Conservation (phyloP, 78 protist species). For the Dictyostelium purpureum region DNA sequence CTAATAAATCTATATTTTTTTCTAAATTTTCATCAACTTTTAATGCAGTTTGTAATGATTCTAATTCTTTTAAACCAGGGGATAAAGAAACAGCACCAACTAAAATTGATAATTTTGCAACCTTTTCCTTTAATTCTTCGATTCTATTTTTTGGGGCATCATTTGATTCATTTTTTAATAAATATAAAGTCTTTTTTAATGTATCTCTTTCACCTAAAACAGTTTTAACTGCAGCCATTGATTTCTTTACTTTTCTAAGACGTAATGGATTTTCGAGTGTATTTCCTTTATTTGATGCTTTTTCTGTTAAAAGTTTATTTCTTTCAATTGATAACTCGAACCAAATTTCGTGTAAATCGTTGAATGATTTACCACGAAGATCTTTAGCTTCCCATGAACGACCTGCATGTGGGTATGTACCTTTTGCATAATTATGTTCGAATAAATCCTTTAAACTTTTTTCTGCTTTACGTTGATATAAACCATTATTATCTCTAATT, state of each 20-base stretch:
- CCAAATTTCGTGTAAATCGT: conserved; percentile 88
- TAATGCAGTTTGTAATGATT: conserved; percentile 16
- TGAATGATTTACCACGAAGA: conserved; percentile 81
- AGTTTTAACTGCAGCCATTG: conserved; percentile 57
- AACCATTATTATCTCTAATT: not conserved
- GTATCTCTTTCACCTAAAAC: conserved; percentile 67
- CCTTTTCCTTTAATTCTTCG: not conserved
- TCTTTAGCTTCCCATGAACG: conserved; percentile 76
- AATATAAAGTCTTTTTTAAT: conserved; percentile 46
- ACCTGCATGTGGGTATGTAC: conserved; percentile 70
- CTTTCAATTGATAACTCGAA: conserved; percentile 82
- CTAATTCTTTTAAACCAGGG: conserved; percentile 65
- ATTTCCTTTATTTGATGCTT: not conserved
- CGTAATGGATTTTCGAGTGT: conserved; percentile 39
- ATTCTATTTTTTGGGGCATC: not conserved
- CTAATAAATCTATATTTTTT: not conserved
- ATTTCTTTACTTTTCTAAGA: conserved; percentile 51
- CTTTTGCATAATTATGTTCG: conserved; percentile 50
- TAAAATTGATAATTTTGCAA: conserved; percentile 14
- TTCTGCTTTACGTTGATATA: not conserved
- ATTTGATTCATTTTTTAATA: not conserved
- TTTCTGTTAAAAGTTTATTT: conserved; percentile 71
- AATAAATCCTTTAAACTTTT: conserved; percentile 45
- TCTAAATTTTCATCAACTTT: conserved; percentile 34
- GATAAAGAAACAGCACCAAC: conserved; percentile 65